Base-by-base conservation (phyloP, 2,329 filamentous ascomycete species). In the Exophiala phaeomuriformis region DNA sequence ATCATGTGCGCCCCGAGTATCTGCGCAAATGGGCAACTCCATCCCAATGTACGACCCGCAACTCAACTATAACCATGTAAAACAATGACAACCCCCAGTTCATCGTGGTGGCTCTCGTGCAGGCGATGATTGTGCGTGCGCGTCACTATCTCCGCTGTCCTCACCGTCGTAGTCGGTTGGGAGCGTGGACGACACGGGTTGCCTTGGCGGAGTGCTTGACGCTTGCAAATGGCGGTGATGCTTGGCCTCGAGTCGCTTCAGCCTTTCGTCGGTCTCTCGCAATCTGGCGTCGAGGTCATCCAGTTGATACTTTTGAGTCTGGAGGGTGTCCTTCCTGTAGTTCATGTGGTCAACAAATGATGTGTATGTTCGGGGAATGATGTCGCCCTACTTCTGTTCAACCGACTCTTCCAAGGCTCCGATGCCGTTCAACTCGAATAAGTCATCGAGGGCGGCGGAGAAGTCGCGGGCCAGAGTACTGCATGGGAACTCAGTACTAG, bases 401-500 rank as follows among this genome's bases (percentile, higher is more conserved):
- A 95, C 82, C 62, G 86, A 81, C 68, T 85, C 78, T 65, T 86
- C 82, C 35, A 95, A 78, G 58, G 85, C 80, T 65, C 85, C 81
- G 54, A 93, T 70, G 63, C 84, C 85, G 70, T 93, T 88, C 66
- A 96, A 84, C 66, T 86, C 85, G 75, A 96, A 96, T 63, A 94
- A 85, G 68, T 89, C 85, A 75, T 91, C 86, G 57, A 96, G 77
- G 68, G 91, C 88, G 42, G 83, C 77, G 55, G 89, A 91, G 73
- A 96, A 95, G 67, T 86, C 88, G 64, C 83, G 85, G 50, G 90
- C 90, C 71, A 95, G 83, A 57, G 88, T 93, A 60, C 90, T 95
- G 71, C 2, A 35, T 41, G 8, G 37, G 42, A 44, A 19, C 32
- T 47, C 7, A 42, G 30, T 51, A 19, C 19, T 19, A 19, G 19